Evolutionary conservation across 768 basidiomycete species (phyloP), one percentile per base, ranked within the genome.

Genomic region (Termitomyces sp.): DNA sequence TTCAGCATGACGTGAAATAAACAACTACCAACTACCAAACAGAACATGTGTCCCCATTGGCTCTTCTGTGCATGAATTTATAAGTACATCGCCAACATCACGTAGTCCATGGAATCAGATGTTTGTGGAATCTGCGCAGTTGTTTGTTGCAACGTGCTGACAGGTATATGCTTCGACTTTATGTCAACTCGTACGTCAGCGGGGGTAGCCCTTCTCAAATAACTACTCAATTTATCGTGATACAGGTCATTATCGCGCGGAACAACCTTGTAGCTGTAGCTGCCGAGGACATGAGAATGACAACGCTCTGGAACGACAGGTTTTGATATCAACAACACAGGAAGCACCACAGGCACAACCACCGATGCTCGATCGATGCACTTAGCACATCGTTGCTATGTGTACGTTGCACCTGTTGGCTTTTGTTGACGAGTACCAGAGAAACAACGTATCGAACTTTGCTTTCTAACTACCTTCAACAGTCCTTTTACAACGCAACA

Each of bases 141-240:
- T 6, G 64, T 65, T n/a, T 75, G 73, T 53, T 65, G 66, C 50
- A 70, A 75, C 33, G 66, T 77, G 15, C 60, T 70, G 35, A 69
- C 73, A 0, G 76, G 75, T 28, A 63, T 73, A 4, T 71, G 70
- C 57, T 56, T 75, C 12, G 75, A 77, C 62, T 77, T 74, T 55
- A 59, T 62, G 1, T 75, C 76, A 1, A 62, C 73, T 53, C 70
- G 75, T 78, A 61, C 43, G 71, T 59, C 14, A 4, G 21, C 40
- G 11, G 23, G 8, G 26, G 19, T 50, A 23, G 21, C 28, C 31
- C 4, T 3, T 26, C 37, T n/a, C 9, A 17, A 17, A 35, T 45
- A 28, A 8, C 38, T 19, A 21, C 30, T 12, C 53, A 23, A 33
- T 50, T 37, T 49, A 26, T 33, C 50, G 26, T 12, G 3, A 9